Conservation (phyloP, 768 basidiomycete genomes). For the Phlegmacium glaucopus region DNA sequence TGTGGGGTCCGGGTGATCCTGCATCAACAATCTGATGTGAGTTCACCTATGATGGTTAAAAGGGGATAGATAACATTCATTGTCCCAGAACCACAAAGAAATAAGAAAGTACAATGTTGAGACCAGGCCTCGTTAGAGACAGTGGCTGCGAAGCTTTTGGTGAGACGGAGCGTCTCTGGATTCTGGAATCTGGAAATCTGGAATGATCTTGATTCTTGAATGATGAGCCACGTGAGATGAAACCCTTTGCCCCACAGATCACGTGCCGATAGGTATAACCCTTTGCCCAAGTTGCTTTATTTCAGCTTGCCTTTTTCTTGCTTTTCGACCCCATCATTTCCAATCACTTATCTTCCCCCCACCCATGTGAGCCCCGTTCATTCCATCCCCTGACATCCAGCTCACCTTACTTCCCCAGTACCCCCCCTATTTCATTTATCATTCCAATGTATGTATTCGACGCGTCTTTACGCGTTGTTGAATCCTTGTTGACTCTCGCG, state of each 20-base stretch:
- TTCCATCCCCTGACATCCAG: constrained; percentile 21
- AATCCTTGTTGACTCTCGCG: constrained; percentile 33
- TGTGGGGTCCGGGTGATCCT: too few species aligned
- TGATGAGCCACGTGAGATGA: constrained; percentile 18
- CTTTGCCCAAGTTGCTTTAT: constrained; percentile 71
- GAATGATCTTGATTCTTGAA: constrained; percentile 22
- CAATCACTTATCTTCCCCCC: constrained; percentile 34
- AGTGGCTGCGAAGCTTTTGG: too few species aligned
- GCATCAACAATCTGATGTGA: too few species aligned
- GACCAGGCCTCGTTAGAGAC: too few species aligned
- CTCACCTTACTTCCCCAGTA: constrained; percentile 3
- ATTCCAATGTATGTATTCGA: constrained; percentile 42
- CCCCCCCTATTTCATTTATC: constrained; percentile 27
- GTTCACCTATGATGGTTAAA: too few species aligned
- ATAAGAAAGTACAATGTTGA: too few species aligned
- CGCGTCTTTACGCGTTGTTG: constrained; percentile 31
- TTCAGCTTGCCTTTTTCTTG: constrained; percentile 54
- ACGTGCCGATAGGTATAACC: constrained; percentile 44
- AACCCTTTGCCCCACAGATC: constrained; percentile 48
- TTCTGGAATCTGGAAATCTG: not conserved
- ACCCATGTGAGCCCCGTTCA: constrained; percentile 38
- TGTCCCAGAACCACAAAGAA: too few species aligned
- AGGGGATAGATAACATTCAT: too few species aligned
- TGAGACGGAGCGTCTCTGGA: too few species aligned
- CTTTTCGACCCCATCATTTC: constrained; percentile 38